A percentile compares a stretch with the other conserved stretches of the same genome.
Conservation (phyloP, 345 rosid species). For the Moricandia moricandioides region DNA sequence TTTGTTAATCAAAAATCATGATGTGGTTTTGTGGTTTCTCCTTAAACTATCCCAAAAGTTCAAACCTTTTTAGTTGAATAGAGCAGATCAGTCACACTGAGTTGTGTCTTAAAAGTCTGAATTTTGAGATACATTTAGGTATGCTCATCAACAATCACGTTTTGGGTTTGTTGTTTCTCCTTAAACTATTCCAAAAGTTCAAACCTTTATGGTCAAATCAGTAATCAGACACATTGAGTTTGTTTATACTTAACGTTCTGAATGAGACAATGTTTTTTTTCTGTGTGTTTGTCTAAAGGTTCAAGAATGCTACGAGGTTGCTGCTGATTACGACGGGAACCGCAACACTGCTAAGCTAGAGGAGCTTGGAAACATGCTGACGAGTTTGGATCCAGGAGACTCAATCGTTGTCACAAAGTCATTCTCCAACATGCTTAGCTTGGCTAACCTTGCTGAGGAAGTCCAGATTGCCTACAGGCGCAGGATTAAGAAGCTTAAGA, state of each 20-base stretch:
- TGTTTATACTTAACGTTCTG: background rate
- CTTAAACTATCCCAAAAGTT: background rate
- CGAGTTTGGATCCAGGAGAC: conserved; percentile 91
- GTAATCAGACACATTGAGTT: too few species aligned
- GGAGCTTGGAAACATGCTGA: conserved; percentile 81
- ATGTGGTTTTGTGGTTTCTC: background rate
- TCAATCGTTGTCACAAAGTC: conserved; percentile 85
- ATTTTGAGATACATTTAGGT: background rate
- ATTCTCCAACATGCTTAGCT: conserved; percentile 91
- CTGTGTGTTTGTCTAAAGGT: conserved; percentile 45
- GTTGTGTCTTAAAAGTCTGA: background rate
- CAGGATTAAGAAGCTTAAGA: conserved; percentile 70
- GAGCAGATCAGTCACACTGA: background rate
- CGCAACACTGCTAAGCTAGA: conserved; percentile 68
- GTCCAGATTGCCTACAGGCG: conserved; percentile 91
- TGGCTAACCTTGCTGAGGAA: conserved; percentile 96
- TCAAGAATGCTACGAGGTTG: conserved; percentile 91
- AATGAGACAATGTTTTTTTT: background rate
- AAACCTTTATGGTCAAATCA: background rate
- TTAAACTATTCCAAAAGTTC: background rate
- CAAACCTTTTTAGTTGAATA: background rate
- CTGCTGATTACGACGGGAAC: conserved; percentile 90
- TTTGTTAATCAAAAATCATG: background rate
- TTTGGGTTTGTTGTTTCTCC: conserved; percentile 20
- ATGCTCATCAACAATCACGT: too few species aligned